Percentiles rank a stretch among this genome's conserved stretches.
These are phyloP conservation scores for Teratosphaeria destructans DNA, from an alignment of 2,329 filamentous ascomycete species.

Conservation along the genomic window DNA sequence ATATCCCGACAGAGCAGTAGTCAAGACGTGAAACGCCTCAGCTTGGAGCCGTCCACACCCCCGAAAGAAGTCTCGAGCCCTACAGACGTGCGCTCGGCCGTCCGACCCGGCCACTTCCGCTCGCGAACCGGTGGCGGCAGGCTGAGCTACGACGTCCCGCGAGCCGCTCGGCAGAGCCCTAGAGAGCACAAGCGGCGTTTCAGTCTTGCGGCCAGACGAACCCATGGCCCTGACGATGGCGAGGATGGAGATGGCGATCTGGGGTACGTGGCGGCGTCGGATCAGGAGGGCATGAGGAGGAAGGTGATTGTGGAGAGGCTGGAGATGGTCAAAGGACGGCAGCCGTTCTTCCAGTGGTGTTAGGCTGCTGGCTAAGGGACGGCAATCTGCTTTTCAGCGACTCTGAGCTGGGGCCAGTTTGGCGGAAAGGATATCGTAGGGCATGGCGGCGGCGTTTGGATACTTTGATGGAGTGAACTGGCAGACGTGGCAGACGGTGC, in stretches of 20 bases:
- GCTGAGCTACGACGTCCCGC: conserved; percentile 14
- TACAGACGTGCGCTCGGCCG: background rate
- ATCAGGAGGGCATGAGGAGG: conserved; percentile 79
- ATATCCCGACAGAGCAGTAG: conserved; percentile 36
- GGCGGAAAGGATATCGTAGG: background rate
- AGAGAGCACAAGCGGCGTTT: conserved; percentile 33
- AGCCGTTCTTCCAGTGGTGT: conserved; percentile 97
- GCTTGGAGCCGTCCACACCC: conserved; percentile 8
- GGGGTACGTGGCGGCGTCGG: conserved; percentile 86
- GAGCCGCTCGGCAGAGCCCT: conserved; percentile 18
- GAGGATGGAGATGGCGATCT: conserved; percentile 59
- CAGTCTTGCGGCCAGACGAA: conserved; percentile 28
- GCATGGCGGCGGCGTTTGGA: background rate
- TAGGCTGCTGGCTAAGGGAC: conserved; percentile 29
- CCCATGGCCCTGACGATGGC: conserved; percentile 8
- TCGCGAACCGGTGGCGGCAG: conserved; percentile 20
- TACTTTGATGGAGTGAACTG: background rate
- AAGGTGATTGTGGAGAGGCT: conserved; percentile 95
- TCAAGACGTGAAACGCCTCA: conserved; percentile 23
- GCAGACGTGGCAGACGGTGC: background rate
- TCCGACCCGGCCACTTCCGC: conserved; percentile 14
- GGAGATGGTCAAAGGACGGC: conserved; percentile 89
- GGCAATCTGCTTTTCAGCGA: too few relatives aligned
- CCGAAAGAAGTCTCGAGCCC: background rate
- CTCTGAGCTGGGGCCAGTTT: background rate